phyloP scores from a whole-genome alignment of 768 basidiomycete genomes.

The Trametes punicea region DNA sequence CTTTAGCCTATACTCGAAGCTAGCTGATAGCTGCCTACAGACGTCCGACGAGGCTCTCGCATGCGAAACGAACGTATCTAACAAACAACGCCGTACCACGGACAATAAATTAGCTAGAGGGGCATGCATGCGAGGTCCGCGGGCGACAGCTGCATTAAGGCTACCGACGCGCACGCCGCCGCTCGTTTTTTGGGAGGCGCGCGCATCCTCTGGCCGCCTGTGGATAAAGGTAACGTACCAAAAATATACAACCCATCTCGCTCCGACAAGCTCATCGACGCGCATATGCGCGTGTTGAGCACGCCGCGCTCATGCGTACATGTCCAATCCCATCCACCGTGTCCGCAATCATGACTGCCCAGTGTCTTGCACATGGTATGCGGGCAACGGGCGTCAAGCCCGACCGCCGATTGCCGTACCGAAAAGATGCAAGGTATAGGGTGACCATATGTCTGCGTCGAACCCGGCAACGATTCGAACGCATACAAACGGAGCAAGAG shows the following conservation, averaged over 20 bases:
- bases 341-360: not conserved
- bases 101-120: too few species aligned
- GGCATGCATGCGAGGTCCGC: not conserved
- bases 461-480: not conserved
- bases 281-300: not conserved
- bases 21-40: too few species aligned
- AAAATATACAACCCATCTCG: not conserved
- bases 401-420: not conserved
- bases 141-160: not conserved
- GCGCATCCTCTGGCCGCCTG: not conserved
- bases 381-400: not conserved
- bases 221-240: constrained; percentile 1
- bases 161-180: not conserved
- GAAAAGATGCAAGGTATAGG: not conserved
- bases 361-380: not conserved
- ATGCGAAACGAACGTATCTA: too few species aligned
- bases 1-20: too few species aligned
- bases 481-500: not conserved
- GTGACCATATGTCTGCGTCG: not conserved
- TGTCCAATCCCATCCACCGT: not conserved
- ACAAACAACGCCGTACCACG: too few species aligned
- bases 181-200: not conserved
- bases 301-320: not conserved
- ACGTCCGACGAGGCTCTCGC: too few species aligned
- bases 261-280: not conserved